A percentile compares a stretch with the other conserved stretches of the same genome.
These are phyloP conservation scores for Epichloe hybrida DNA, from an alignment of 2,329 filamentous ascomycete species.

Conservation along the genomic window DNA sequence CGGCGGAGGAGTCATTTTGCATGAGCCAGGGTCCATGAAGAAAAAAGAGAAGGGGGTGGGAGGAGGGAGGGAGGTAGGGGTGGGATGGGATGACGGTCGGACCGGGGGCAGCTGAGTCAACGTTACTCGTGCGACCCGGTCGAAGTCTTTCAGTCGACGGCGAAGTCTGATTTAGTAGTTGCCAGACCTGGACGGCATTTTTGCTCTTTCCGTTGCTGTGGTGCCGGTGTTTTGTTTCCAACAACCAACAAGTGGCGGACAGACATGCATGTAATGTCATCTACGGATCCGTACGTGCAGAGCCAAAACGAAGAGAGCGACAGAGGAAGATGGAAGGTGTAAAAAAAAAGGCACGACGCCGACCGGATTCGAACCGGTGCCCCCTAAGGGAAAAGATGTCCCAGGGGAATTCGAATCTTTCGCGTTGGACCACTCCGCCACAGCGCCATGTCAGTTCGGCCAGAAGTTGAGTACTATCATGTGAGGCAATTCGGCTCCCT, in stretches of 20 bases:
- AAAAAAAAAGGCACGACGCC: constrained; percentile 12
- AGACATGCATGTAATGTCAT: too few species aligned
- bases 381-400: constrained; percentile 18
- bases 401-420: constrained; percentile 15
- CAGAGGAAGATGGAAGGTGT: neutral
- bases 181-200: too few species aligned
- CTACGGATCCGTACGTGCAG: too few species aligned
- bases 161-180: too few species aligned
- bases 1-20: constrained; percentile 1
- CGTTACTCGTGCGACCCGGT: too few species aligned
- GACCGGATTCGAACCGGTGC: constrained; percentile 22
- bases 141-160: too few species aligned
- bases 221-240: too few species aligned
- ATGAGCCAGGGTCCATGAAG: neutral
- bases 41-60: neutral
- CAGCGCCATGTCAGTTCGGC: constrained; percentile 8
- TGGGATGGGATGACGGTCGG: neutral
- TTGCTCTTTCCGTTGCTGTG: too few species aligned
- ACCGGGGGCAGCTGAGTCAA: too few species aligned
- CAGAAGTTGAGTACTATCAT: neutral
- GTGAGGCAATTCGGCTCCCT: too few species aligned
- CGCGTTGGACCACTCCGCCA: constrained; percentile 21
- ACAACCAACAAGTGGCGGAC: too few species aligned
- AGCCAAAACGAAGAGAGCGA: neutral
- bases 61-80: neutral